Conservation (phyloP, 1,284 basidiomycete species). For the Tylopilus sp. region DNA sequence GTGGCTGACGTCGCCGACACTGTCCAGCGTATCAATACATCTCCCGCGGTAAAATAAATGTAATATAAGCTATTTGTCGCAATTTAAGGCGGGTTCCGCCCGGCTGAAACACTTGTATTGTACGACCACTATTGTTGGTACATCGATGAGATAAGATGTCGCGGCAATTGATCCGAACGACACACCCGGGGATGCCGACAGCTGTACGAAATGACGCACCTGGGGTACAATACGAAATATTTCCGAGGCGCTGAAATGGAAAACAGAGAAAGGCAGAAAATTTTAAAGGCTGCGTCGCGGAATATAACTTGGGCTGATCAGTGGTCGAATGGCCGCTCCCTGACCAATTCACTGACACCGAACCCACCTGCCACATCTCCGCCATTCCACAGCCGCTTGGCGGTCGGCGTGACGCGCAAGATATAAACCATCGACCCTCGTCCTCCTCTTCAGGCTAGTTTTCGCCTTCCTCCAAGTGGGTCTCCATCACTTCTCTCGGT, state of each 20-base stretch:
- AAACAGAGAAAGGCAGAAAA: slow-evolving; percentile 2
- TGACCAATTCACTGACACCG: slow-evolving; percentile 9
- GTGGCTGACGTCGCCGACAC: too few relatives aligned
- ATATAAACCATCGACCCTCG: slow-evolving; percentile 31
- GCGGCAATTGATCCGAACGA: slow-evolving; percentile 39
- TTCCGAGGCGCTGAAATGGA: background rate
- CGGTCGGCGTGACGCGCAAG: slow-evolving; percentile 8
- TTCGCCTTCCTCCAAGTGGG: background rate
- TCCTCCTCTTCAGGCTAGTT: background rate
- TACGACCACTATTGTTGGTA: slow-evolving; percentile 11
- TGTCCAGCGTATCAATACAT: too few relatives aligned
- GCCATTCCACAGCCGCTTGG: slow-evolving; percentile 22
- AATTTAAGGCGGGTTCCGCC: background rate
- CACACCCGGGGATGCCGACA: slow-evolving; percentile 16
- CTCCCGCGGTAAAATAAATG: too few relatives aligned
- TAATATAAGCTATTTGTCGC: background rate
- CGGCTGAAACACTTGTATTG: background rate
- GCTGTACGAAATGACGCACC: slow-evolving; percentile 39
- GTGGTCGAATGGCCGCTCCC: background rate
- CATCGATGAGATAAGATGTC: slow-evolving; percentile 36
- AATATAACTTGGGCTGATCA: background rate
- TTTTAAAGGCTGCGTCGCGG: background rate
- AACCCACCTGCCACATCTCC: slow-evolving; percentile 16
- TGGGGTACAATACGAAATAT: slow-evolving; percentile 32
- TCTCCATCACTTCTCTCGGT: background rate